Conservation (phyloP, 2,329 filamentous ascomycete species). For the Diaporthe australafricana region DNA sequence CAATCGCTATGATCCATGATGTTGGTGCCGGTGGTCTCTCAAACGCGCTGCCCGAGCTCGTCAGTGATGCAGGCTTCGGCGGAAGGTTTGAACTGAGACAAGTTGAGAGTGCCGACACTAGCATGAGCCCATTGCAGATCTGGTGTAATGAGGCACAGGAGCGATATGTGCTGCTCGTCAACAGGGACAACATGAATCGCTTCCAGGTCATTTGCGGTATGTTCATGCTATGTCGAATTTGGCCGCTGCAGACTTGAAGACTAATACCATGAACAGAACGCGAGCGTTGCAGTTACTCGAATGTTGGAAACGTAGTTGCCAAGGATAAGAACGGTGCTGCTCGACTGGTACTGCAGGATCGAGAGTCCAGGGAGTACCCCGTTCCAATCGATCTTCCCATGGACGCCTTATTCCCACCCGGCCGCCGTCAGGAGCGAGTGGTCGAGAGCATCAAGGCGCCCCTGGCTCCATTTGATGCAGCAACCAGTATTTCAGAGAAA, state of each 20-base stretch:
- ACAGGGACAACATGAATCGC: constrained; percentile 81
- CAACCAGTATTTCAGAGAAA: constrained; percentile 72
- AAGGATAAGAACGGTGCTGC: constrained; percentile 72
- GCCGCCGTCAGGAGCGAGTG: constrained; percentile 81
- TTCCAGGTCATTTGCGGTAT: constrained; percentile 74
- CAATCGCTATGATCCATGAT: constrained; percentile 97
- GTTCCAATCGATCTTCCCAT: constrained; percentile 89
- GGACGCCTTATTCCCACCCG: constrained; percentile 88
- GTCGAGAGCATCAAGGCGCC: constrained; percentile 77
- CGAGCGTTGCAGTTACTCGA: constrained; percentile 92
- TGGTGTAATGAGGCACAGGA: constrained; percentile 99
- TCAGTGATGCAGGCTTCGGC: constrained; percentile 91
- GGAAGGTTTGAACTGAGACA: constrained; percentile 95
- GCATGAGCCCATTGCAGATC: constrained; percentile 96
- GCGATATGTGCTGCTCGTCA: constrained; percentile 91
- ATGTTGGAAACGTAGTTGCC: constrained; percentile 82
- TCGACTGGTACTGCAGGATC: constrained; percentile 83
- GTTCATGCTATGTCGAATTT: constrained; percentile 40
- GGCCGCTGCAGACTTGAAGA: not conserved
- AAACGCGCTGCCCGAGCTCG: constrained; percentile 85
- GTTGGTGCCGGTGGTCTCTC: constrained; percentile 89
- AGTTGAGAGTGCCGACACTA: constrained; percentile 87
- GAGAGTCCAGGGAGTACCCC: constrained; percentile 79
- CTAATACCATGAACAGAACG: constrained; percentile 62
- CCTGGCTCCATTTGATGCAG: constrained; percentile 78